Percentiles rank a stretch among this genome's conserved stretches.
Evolutionary conservation across 352 stramenopile genomes (phyloP).

Genomic region (Phytophthora crassamura): DNA sequence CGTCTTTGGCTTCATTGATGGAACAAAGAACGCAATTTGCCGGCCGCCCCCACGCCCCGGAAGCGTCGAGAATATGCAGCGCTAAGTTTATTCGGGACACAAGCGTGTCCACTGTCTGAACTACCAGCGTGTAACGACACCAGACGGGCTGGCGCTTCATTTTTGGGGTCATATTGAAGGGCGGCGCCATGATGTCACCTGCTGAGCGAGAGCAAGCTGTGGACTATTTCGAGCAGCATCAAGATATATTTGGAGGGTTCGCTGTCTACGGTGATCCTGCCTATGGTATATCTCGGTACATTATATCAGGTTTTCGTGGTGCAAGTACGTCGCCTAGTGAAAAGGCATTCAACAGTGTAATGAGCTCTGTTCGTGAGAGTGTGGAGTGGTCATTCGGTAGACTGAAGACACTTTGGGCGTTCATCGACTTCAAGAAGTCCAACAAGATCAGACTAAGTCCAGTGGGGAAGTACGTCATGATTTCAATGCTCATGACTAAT

Average conservation of each 20-base stretch:
- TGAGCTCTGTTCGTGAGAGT: conserved; percentile 9
- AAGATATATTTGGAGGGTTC: not conserved
- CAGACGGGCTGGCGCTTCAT: conserved; percentile 2
- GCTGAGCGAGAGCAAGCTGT: conserved; percentile 5
- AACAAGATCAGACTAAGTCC: conserved; percentile 9
- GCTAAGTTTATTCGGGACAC: not conserved
- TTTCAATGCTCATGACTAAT: conserved; percentile 1
- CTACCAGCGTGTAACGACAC: conserved; percentile 6
- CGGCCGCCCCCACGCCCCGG: not conserved
- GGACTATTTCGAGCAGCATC: not conserved
- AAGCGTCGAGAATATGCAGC: not conserved
- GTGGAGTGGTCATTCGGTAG: not conserved
- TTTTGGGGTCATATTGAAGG: conserved; percentile 3
- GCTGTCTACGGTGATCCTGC: conserved; percentile 2
- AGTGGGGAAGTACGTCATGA: conserved; percentile 5
- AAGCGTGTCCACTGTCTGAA: conserved; percentile 2
- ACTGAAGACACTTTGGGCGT: conserved; percentile 1
- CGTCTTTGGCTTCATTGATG: not conserved
- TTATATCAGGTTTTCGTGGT: not conserved
- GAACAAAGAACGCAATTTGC: conserved; percentile 1
- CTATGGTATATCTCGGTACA: conserved; percentile 1
- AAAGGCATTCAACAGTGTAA: conserved; percentile 5
- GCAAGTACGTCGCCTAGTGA: not conserved
- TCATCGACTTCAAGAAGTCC: conserved; percentile 6
- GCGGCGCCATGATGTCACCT: not conserved